phyloP scores from a whole-genome alignment of 139 green algal genomes.

The Micractinium conductrix region DNA sequence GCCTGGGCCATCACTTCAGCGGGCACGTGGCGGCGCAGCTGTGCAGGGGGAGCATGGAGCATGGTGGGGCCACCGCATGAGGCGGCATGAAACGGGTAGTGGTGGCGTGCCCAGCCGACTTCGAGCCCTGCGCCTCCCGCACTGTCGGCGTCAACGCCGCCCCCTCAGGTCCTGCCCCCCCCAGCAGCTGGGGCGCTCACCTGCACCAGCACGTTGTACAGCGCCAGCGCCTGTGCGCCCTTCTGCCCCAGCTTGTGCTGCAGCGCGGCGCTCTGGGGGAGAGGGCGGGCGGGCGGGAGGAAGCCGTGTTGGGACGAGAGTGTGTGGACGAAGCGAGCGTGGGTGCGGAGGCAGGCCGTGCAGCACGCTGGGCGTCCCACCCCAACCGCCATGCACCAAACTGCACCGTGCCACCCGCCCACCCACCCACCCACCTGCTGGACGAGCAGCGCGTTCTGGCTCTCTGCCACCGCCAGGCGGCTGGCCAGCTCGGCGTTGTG shows the following conservation, averaged over 20 bases:
- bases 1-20: not conserved
- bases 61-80: too few relatives aligned
- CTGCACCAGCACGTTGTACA: slow-evolving; percentile 29
- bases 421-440: slow-evolving; percentile 24
- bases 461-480: slow-evolving; percentile 40
- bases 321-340: not conserved
- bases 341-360: not conserved
- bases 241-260: slow-evolving; percentile 30
- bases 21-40: slow-evolving; percentile 16
- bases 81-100: too few relatives aligned
- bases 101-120: too few relatives aligned
- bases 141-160: too few relatives aligned
- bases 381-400: not conserved
- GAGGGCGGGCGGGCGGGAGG: not conserved
- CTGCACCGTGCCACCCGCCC: not conserved
- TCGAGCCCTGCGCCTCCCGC: too few relatives aligned
- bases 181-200: too few relatives aligned
- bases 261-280: slow-evolving; percentile 7
- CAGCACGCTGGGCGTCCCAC: too few relatives aligned
- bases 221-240: slow-evolving; percentile 18
- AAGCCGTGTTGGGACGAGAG: too few relatives aligned
- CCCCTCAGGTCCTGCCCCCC: too few relatives aligned
- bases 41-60: not conserved
- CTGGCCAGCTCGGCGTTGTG: slow-evolving; percentile 43
- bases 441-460: slow-evolving; percentile 36